Conservation (phyloP, 129 eudicot genomes). For the Lactuca sativa region DNA sequence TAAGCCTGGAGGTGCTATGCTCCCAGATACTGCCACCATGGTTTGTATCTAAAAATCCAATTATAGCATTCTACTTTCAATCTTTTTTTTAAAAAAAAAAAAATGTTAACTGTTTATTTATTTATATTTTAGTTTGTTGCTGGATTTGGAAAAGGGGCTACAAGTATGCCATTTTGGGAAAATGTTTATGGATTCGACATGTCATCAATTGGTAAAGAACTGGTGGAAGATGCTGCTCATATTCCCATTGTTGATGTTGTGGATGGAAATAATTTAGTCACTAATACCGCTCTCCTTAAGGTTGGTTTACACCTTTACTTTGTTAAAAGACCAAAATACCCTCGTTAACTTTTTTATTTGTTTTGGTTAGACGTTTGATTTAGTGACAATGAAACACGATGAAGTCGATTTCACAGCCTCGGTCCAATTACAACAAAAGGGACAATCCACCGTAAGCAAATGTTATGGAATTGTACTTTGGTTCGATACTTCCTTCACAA, state of each 20-base stretch:
- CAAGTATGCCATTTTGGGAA: conserved; percentile 94
- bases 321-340: too few species aligned
- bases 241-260: conserved; percentile 82
- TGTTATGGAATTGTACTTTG: conserved; percentile 78
- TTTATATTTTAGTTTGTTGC: conserved; percentile 71
- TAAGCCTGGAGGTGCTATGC: conserved; percentile 95
- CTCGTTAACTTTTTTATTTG: neutral
- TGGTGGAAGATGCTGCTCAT: conserved; percentile 77
- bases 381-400: conserved; percentile 69
- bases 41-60: conserved; percentile 33
- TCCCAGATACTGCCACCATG: conserved; percentile 97
- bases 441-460: conserved; percentile 30
- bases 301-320: conserved; percentile 33
- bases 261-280: conserved; percentile 65
- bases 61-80: neutral
- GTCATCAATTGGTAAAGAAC: conserved; percentile 83
- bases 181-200: conserved; percentile 85
- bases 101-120: neutral
- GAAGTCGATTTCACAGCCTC: conserved; percentile 74
- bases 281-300: conserved; percentile 72
- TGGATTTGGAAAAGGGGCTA: conserved; percentile 87
- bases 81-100: too few species aligned
- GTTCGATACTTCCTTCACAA: conserved; percentile 83
- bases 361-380: conserved; percentile 64
- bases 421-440: conserved; percentile 55